Conservation (phyloP, 768 basidiomycete species). For the Piloderma croceum region DNA sequence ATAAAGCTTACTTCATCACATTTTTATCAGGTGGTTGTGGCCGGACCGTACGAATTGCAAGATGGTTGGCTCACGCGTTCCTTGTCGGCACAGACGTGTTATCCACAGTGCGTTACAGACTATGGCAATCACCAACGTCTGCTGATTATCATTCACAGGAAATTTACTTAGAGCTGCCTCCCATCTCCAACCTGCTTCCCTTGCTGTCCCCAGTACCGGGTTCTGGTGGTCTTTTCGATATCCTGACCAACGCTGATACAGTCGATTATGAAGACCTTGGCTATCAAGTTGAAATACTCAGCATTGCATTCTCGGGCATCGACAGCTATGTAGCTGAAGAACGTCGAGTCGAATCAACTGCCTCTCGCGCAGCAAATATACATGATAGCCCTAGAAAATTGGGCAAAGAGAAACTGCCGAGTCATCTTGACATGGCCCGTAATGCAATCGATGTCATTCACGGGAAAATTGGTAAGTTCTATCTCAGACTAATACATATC, state of each 20-base stretch:
- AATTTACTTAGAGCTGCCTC: constrained; percentile 39
- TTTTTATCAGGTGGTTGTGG: constrained; percentile 48
- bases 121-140: too few species aligned
- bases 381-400: constrained; percentile 23
- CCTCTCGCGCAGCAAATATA: constrained; percentile 5
- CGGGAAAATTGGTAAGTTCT: constrained; percentile 56
- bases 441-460: constrained; percentile 47
- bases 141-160: constrained; percentile 29
- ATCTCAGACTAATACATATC: too few species aligned
- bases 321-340: constrained; percentile 52
- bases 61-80: not conserved
- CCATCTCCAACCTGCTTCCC: constrained; percentile 44
- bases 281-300: constrained; percentile 51
- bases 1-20: constrained; percentile 46
- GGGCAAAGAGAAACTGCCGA: constrained; percentile 30
- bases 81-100: constrained; percentile 1
- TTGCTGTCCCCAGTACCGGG: constrained; percentile 43
- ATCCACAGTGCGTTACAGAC: too few species aligned
- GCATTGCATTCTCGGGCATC: constrained; percentile 53
- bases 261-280: constrained; percentile 58
- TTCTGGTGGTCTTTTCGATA: constrained; percentile 43
- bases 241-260: constrained; percentile 42
- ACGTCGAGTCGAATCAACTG: constrained; percentile 11
- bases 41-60: constrained; percentile 49
- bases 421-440: constrained; percentile 45